phyloP scores from a whole-genome alignment of 495 filamentous ascomycete genomes.

The Lepraria neglecta region DNA sequence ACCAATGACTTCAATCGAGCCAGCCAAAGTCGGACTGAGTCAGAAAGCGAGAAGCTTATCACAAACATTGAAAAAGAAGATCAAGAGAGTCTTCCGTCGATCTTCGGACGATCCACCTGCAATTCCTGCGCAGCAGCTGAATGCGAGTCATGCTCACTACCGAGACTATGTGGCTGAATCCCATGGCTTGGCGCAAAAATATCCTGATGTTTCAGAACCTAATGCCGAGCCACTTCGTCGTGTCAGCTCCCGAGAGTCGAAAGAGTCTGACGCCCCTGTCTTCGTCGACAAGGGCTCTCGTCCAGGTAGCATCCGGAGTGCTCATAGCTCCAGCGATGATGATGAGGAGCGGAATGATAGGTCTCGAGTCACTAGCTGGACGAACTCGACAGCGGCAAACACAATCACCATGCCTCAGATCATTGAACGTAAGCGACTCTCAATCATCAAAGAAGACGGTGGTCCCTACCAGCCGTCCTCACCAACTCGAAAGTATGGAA shows the following conservation, averaged over 20 bases:
- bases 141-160: constrained; percentile 43
- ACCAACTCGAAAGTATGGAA: constrained; percentile 12
- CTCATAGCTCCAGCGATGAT: constrained; percentile 38
- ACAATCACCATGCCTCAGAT: constrained; percentile 37
- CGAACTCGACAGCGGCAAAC: constrained; percentile 53
- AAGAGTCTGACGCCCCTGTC: constrained; percentile 35
- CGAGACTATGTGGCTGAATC: constrained; percentile 30
- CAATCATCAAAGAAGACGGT: constrained; percentile 60
- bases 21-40: constrained; percentile 37
- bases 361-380: constrained; percentile 74
- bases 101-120: constrained; percentile 39
- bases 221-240: constrained; percentile 37
- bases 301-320: constrained; percentile 47
- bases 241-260: constrained; percentile 39
- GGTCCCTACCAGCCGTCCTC: constrained; percentile 39
- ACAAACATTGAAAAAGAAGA: constrained; percentile 51
- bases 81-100: constrained; percentile 53
- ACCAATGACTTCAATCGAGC: constrained; percentile 18
- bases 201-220: constrained; percentile 24
- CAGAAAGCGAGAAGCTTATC: constrained; percentile 55
- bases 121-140: constrained; percentile 47
- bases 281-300: constrained; percentile 39
- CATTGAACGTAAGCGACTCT: constrained; percentile 51
- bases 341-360: constrained; percentile 47
- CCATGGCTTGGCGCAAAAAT: constrained; percentile 24